Evolutionary conservation across 2,329 filamentous ascomycete species (phyloP), one percentile per base, ranked within the genome.

Genomic region (Pseudogymnoascus pannorum): DNA sequence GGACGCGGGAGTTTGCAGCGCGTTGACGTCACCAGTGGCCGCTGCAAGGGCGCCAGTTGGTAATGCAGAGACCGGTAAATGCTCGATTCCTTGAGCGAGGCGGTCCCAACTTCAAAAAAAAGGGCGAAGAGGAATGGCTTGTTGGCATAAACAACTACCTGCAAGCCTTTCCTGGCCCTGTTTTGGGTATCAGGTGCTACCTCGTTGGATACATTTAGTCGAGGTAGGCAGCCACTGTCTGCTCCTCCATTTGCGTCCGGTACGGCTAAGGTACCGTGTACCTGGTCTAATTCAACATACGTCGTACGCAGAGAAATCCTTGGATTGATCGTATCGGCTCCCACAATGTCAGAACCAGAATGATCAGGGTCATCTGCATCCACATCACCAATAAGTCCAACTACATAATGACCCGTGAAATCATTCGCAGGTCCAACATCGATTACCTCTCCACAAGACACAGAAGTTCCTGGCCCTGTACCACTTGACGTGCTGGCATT

Each of bases 81-180:
- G 0, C 75, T 68, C n/a, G 81, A 76, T 71, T 77, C 81, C 3
- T 80, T 79, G 1, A 87, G 72, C 1, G 84, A 82, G 60, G 83
- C 78, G 5, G 87, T 87, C 54, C 79, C 78, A 42, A 81, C 75
- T 57, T 81, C 75, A 72, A 93, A 93, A 3, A 94, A 76, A 64
- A 94, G 87, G 1, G 87, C 83, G 71, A 89, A 92, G 57, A 93
- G 82, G 73, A 93, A 93, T 0, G 90, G 90, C 22, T 81, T 82
- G 71, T 86, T 85, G 51, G 87, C 82, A 69, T 92, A 92, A 58
- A 92, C 81, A 5, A 92, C 81, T 1, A 90, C 86, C 0, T 87
- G 83, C 42, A 92, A 72, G 66, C 81, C 83, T 62, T 78, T 77
- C 68, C 82, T 83, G 69, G 80, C 82, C 62, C 76, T 73, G 65